These are phyloP conservation scores for Dentipellis sp. DNA, from an alignment of 768 basidiomycete genomes.

Conservation along the genomic window DNA sequence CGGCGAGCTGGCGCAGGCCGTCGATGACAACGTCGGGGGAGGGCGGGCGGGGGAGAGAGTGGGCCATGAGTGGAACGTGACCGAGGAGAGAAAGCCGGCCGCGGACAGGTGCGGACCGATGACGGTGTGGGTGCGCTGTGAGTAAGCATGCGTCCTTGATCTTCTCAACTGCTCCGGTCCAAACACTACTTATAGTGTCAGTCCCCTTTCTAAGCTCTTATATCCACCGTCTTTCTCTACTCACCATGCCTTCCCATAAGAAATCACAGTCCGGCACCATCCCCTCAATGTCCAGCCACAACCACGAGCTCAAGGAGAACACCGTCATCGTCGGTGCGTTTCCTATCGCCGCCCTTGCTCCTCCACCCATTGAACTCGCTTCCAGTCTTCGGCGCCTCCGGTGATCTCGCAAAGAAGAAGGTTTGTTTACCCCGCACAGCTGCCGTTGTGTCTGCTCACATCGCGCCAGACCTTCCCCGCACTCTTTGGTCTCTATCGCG, in stretches of 20 bases:
- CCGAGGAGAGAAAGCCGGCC: slow-evolving; percentile 7
- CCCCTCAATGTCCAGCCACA: slow-evolving; percentile 72
- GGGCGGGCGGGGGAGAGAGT: slow-evolving; percentile 20
- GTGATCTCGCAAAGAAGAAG: slow-evolving; percentile 99
- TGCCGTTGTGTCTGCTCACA: slow-evolving; percentile 1
- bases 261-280: slow-evolving; percentile 73
- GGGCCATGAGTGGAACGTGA: slow-evolving; percentile 21
- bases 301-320: slow-evolving; percentile 74
- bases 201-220: neutral
- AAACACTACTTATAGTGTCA: neutral
- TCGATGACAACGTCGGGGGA: slow-evolving; percentile 46
- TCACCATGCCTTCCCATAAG: slow-evolving; percentile 22
- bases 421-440: slow-evolving; percentile 25
- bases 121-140: neutral
- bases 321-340: slow-evolving; percentile 78
- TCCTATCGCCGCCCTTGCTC: slow-evolving; percentile 1
- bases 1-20: slow-evolving; percentile 56
- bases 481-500: slow-evolving; percentile 80
- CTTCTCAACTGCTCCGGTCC: neutral
- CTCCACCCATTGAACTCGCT: neutral
- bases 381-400: slow-evolving; percentile 88
- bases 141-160: neutral
- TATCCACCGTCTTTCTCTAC: slow-evolving; percentile 3
- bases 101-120: neutral
- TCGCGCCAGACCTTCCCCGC: slow-evolving; percentile 81